These are phyloP conservation scores for Epichloe typhina DNA, from an alignment of 2,329 filamentous ascomycete species.

Conservation along the genomic window DNA sequence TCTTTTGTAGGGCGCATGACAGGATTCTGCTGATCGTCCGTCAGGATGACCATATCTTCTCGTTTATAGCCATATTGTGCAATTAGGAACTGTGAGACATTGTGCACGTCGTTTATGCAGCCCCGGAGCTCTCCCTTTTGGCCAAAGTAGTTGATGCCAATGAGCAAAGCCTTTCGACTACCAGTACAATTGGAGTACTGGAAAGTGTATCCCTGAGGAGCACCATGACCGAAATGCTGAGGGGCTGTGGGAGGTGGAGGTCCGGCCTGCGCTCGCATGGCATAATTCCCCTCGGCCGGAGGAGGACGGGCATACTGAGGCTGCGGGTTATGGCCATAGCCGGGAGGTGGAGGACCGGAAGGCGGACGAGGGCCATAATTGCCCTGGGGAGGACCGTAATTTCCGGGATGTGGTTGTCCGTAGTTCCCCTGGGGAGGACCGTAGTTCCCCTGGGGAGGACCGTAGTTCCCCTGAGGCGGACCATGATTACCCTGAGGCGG, in stretches of 20 bases:
- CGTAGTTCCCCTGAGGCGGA: constrained; percentile 13
- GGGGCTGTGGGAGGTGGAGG: constrained; percentile 34
- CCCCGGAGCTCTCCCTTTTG: constrained; percentile 61
- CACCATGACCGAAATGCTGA: constrained; percentile 53
- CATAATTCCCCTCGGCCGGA: too few species aligned
- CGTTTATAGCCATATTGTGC: constrained; percentile 56
- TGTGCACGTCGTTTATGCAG: constrained; percentile 72
- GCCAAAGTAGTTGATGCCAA: constrained; percentile 72
- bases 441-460: constrained; percentile 11
- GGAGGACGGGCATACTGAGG: constrained; percentile 13
- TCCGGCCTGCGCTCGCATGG: constrained; percentile 7
- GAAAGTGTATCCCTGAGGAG: constrained; percentile 56
- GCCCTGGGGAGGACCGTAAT: constrained; percentile 7
- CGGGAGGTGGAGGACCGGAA: constrained; percentile 8
- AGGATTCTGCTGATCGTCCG: constrained; percentile 59
- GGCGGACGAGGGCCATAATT: constrained; percentile 11
- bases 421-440: constrained; percentile 6
- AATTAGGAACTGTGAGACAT: constrained; percentile 59
- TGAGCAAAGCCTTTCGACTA: constrained; percentile 58
- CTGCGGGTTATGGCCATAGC: not conserved
- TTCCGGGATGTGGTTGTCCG: not conserved
- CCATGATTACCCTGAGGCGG: constrained; percentile 15
- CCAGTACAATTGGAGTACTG: constrained; percentile 67
- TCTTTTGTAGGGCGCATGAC: constrained; percentile 61
- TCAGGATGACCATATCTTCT: constrained; percentile 70